phyloP scores from a whole-genome alignment of 371 early-diverging fungal species.

The Mycotypha africana region DNA sequence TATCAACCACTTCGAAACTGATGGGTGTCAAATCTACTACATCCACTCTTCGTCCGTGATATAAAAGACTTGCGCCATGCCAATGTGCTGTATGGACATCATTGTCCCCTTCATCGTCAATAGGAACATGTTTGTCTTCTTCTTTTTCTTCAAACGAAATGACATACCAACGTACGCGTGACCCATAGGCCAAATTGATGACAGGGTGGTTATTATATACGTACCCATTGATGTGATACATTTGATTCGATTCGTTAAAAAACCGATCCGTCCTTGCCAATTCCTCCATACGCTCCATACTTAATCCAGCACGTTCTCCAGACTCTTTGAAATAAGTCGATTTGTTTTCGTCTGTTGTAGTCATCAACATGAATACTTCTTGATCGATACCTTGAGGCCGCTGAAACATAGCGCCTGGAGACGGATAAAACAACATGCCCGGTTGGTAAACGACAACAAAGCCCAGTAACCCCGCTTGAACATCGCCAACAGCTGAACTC shows the following conservation, averaged over 20 bases:
- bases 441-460: constrained; percentile 39
- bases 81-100: constrained; percentile 52
- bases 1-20: constrained; percentile 37
- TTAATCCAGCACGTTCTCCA: constrained; percentile 19
- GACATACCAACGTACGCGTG: constrained; percentile 45
- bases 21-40: constrained; percentile 41
- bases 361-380: constrained; percentile 42
- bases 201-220: constrained; percentile 42
- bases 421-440: constrained; percentile 23
- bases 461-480: constrained; percentile 44
- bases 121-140: no score
- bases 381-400: constrained; percentile 25
- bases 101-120: no score
- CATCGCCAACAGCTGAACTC: constrained; percentile 24
- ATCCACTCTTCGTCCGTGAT: constrained; percentile 42
- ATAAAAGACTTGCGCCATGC: constrained; percentile 43
- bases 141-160: constrained; percentile 33
- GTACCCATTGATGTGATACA: constrained; percentile 49
- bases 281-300: constrained; percentile 2
- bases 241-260: constrained; percentile 41
- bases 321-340: constrained; percentile 36
- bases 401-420: constrained; percentile 26
- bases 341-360: constrained; percentile 36
- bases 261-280: constrained; percentile 10
- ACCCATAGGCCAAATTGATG: constrained; percentile 28